Evolutionary conservation across 2,329 filamentous ascomycete species (phyloP).

Genomic region (Nectriaceae sp.): DNA sequence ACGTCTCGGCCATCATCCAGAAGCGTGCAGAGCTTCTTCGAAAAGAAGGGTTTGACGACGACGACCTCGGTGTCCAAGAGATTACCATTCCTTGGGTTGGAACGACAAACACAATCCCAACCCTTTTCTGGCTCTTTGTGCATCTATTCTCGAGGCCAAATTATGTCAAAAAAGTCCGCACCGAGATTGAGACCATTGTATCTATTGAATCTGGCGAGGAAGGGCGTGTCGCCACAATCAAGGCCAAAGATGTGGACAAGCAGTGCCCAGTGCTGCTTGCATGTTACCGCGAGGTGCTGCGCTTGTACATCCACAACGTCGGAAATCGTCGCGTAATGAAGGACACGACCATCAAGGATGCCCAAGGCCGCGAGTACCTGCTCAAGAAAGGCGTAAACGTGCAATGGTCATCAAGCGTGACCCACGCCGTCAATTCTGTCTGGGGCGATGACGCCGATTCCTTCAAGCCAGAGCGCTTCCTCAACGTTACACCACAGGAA

Average conservation of each 20-base stretch:
- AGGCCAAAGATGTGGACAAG: conserved; percentile 38
- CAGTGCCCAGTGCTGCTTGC: conserved; percentile 45
- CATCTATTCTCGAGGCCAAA: conserved; percentile 30
- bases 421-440: conserved; percentile 20
- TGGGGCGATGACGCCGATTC: conserved; percentile 25
- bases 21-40: conserved; percentile 31
- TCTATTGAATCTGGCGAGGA: background rate
- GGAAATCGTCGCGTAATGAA: conserved; percentile 42
- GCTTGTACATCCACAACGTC: conserved; percentile 39
- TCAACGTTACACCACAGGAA: conserved; percentile 1
- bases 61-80: conserved; percentile 33
- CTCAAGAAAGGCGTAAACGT: conserved; percentile 34
- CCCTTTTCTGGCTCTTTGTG: conserved; percentile 38
- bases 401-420: conserved; percentile 26
- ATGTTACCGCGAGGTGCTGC: conserved; percentile 47
- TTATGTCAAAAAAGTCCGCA: conserved; percentile 18
- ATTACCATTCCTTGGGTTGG: conserved; percentile 31
- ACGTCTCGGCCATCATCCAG: conserved; percentile 26
- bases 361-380: conserved; percentile 26
- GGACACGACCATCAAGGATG: conserved; percentile 39
- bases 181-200: conserved; percentile 17
- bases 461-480: conserved; percentile 29
- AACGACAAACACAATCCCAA: conserved; percentile 38
- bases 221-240: conserved; percentile 28
- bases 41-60: conserved; percentile 29